Conservation (phyloP, 2,329 filamentous ascomycete genomes). For the Samsoniella hepiali region DNA sequence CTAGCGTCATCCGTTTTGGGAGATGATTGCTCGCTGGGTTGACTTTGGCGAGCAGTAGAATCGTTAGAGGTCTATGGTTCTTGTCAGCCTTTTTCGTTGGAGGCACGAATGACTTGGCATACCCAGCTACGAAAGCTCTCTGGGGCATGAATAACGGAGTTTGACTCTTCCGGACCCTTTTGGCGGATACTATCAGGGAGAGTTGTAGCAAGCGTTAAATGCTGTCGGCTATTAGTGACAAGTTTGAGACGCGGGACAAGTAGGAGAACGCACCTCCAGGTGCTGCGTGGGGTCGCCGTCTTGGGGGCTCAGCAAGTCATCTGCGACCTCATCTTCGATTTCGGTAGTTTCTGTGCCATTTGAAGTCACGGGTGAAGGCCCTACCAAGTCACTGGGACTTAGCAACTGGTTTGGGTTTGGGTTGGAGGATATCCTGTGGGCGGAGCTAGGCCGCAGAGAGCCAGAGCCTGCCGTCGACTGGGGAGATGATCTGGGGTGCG, state of each 20-base stretch:
- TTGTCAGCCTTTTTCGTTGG: slow-evolving; percentile 21
- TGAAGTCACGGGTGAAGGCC: slow-evolving; percentile 80
- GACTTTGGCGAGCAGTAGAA: slow-evolving; percentile 33
- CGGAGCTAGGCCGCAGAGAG: slow-evolving; percentile 51
- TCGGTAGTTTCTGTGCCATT: slow-evolving; percentile 81
- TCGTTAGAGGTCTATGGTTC: slow-evolving; percentile 43
- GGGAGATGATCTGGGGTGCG: slow-evolving; percentile 33
- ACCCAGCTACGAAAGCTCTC: slow-evolving; percentile 81
- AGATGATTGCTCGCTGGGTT: slow-evolving; percentile 35
- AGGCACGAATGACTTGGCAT: slow-evolving; percentile 29
- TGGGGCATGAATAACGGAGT: slow-evolving; percentile 89
- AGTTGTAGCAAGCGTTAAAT: slow-evolving; percentile 54
- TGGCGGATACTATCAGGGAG: slow-evolving; percentile 56
- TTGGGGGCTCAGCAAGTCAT: slow-evolving; percentile 49
- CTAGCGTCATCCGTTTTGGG: slow-evolving; percentile 38
- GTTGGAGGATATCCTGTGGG: slow-evolving; percentile 46
- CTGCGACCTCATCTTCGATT: slow-evolving; percentile 72
- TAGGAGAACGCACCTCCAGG: slow-evolving; percentile 36
- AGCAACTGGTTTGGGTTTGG: slow-evolving; percentile 56
- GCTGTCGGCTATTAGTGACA: slow-evolving; percentile 32
- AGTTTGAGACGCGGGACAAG: not conserved
- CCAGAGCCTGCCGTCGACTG: slow-evolving; percentile 40
- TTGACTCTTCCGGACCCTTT: slow-evolving; percentile 68
- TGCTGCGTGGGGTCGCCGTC: slow-evolving; percentile 24
- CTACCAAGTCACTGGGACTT: slow-evolving; percentile 67